A percentile compares a stretch with the other conserved stretches of the same genome.
These are phyloP conservation scores for Penicillium capsulatum DNA, from an alignment of 2,329 filamentous ascomycete genomes.

Conservation along the genomic window DNA sequence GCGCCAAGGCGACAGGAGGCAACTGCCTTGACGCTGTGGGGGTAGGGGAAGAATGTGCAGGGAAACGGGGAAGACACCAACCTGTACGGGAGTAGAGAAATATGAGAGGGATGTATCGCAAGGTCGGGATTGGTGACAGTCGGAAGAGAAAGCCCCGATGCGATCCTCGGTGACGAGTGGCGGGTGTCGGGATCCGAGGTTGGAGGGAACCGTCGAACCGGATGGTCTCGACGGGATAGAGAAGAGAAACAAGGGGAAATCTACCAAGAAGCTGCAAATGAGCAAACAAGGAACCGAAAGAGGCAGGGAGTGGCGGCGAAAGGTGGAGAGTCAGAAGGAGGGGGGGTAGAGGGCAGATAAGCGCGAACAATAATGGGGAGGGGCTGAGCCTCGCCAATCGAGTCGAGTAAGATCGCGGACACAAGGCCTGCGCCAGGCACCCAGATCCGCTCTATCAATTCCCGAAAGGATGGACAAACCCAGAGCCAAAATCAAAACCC, in stretches of 20 bases:
- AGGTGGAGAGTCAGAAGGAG: not conserved
- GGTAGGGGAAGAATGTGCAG: too few species aligned
- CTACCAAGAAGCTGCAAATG: not conserved
- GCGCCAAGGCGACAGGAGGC: slow-evolving; percentile 15
- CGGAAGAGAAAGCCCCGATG: too few species aligned
- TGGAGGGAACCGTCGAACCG: too few species aligned
- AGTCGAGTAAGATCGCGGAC: slow-evolving; percentile 3
- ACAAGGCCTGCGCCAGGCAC: not conserved
- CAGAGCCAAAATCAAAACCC: not conserved
- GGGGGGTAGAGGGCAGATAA: slow-evolving; percentile 3
- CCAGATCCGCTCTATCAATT: slow-evolving; percentile 3
- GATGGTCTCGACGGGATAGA: slow-evolving; percentile 1
- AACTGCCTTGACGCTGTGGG: slow-evolving; percentile 7
- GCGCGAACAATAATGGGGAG: not conserved
- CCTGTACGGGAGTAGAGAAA: too few species aligned
- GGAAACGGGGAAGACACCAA: too few species aligned
- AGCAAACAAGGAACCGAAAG: not conserved
- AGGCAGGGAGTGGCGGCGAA: not conserved
- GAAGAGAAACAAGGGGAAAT: not conserved
- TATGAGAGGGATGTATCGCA: too few species aligned
- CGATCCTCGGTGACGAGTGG: not conserved
- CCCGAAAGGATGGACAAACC: not conserved
- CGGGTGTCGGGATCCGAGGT: too few species aligned
- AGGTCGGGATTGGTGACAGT: too few species aligned
- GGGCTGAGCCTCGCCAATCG: not conserved